These are phyloP conservation scores for Remersonia thermophila DNA, from an alignment of 2,329 filamentous ascomycete genomes.

Conservation along the genomic window DNA sequence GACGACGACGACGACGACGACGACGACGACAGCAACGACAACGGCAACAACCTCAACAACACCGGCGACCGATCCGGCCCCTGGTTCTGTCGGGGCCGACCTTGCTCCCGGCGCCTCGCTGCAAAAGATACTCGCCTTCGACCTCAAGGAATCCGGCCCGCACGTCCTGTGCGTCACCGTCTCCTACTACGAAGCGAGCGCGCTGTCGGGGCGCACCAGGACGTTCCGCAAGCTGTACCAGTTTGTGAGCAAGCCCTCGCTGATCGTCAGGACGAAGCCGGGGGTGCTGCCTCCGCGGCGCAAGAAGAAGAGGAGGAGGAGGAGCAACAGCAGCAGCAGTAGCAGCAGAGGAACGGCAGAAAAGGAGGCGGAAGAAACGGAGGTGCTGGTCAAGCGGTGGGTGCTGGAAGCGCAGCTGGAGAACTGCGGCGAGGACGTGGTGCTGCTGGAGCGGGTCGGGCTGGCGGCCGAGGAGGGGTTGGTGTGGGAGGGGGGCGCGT, in stretches of 20 bases:
- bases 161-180: conserved; percentile 90
- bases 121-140: conserved; percentile 72
- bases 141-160: conserved; percentile 86
- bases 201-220: conserved; percentile 57
- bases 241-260: conserved; percentile 80
- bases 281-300: conserved; percentile 40
- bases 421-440: conserved; percentile 75
- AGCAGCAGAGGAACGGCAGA: neutral
- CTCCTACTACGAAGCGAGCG: conserved; percentile 80
- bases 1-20: too few relatives aligned
- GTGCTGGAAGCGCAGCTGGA: conserved; percentile 89
- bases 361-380: neutral
- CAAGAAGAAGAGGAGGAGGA: neutral
- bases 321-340: too few relatives aligned
- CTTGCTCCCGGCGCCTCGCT: conserved; percentile 54
- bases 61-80: too few relatives aligned
- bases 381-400: conserved; percentile 46
- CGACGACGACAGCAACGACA: too few relatives aligned
- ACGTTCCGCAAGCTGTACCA: conserved; percentile 95
- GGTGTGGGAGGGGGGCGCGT: conserved; percentile 41
- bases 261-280: conserved; percentile 85
- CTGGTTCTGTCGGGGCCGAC: too few relatives aligned
- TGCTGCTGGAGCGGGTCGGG: conserved; percentile 59
- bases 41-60: neutral
- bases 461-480: conserved; percentile 42